Conservation (phyloP, 768 basidiomycete genomes). For the Tulasnella sp. region DNA sequence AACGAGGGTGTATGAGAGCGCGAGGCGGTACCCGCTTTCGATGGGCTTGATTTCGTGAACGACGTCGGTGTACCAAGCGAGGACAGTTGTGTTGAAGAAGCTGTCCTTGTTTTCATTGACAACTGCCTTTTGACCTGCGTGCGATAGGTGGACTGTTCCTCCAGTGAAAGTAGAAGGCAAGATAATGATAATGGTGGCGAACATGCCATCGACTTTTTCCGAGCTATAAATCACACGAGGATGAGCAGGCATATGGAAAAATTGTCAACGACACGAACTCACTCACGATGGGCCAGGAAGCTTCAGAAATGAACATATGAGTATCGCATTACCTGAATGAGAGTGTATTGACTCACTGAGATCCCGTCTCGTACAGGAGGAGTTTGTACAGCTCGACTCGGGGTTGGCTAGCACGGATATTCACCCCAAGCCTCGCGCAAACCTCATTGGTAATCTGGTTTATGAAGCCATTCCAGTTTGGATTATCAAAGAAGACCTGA, state of each 20-base stretch:
- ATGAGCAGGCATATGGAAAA: neutral
- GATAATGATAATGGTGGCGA: constrained; percentile 39
- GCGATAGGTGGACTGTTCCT: constrained; percentile 35
- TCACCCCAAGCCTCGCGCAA: constrained; percentile 30
- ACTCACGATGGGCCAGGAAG: neutral
- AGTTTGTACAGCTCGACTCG: constrained; percentile 37
- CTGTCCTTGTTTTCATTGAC: constrained; percentile 28
- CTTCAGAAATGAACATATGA: neutral
- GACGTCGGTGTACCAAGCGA: constrained; percentile 46
- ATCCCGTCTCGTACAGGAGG: constrained; percentile 37
- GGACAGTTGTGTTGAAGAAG: constrained; percentile 25
- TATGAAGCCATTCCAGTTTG: constrained; percentile 32
- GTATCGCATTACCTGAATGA: neutral
- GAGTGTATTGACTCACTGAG: constrained; percentile 27
- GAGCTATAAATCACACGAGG: constrained; percentile 25
- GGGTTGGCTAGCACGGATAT: constrained; percentile 21
- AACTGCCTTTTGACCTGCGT: constrained; percentile 25
- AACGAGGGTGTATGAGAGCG: constrained; percentile 40
- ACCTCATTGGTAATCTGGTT: constrained; percentile 22
- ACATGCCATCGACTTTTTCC: constrained; percentile 38
- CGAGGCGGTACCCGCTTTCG: constrained; percentile 39
- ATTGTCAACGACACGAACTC: neutral
- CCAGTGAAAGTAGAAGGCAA: constrained; percentile 38
- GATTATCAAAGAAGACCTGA: constrained; percentile 32
- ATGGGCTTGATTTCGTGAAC: constrained; percentile 39